A percentile compares a stretch with the other conserved stretches of the same genome.
Conservation (phyloP, 1,139 yeast genomes). For the Cylindricascospora bacillispora region DNA sequence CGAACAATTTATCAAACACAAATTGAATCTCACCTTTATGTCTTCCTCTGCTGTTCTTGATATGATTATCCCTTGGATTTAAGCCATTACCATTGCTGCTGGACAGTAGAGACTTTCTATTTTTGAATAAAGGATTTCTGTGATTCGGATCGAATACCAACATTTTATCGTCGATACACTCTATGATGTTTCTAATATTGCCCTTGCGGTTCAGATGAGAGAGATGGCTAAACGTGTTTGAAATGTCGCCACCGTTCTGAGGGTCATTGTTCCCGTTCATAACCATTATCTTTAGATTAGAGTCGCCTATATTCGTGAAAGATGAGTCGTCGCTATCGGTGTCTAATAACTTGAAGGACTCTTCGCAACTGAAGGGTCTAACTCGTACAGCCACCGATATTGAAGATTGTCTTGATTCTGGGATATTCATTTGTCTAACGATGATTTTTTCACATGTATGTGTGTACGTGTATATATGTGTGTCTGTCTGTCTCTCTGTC, state of each 20-base stretch:
- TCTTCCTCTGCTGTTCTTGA: background rate
- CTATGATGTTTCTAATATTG: slow-evolving; percentile 50
- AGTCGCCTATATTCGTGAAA: slow-evolving; percentile 12
- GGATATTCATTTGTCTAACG: slow-evolving; percentile 3
- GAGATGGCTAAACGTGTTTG: background rate
- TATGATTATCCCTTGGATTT: background rate
- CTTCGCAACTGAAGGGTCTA: slow-evolving; percentile 64
- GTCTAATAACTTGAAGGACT: slow-evolving; percentile 39
- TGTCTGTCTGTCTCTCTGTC: too few species aligned
- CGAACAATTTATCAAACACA: slow-evolving; percentile 72
- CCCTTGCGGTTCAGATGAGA: background rate
- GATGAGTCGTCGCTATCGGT: slow-evolving; percentile 21
- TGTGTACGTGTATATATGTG: too few species aligned
- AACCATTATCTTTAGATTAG: slow-evolving; percentile 12
- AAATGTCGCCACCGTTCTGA: background rate
- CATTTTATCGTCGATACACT: slow-evolving; percentile 82
- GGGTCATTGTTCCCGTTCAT: slow-evolving; percentile 2
- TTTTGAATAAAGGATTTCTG: slow-evolving; percentile 48
- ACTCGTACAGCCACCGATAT: slow-evolving; percentile 73
- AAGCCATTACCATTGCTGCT: slow-evolving; percentile 7
- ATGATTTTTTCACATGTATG: too few species aligned
- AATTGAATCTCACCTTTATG: slow-evolving; percentile 47
- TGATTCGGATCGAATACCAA: slow-evolving; percentile 78
- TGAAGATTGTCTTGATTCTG: slow-evolving; percentile 43
- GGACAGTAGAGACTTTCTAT: slow-evolving; percentile 50